Percentiles rank a stretch among this genome's conserved stretches.
These are phyloP conservation scores for Trichoderma hamatum DNA, from an alignment of 2,329 filamentous ascomycete genomes.

Conservation along the genomic window DNA sequence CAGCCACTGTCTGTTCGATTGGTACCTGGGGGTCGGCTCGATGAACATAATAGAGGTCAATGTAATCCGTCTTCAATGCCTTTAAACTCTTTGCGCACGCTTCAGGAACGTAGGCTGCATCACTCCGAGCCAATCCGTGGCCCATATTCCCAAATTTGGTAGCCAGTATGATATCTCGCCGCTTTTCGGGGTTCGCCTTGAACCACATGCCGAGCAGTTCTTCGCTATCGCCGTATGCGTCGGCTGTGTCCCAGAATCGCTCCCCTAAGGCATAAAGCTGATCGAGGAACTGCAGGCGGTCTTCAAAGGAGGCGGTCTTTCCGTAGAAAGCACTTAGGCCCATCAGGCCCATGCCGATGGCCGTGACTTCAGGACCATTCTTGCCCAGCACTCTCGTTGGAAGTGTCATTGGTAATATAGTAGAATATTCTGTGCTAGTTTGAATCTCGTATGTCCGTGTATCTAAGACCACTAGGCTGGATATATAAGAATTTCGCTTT, in stretches of 20 bases:
- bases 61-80: slow-evolving; percentile 53
- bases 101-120: slow-evolving; percentile 28
- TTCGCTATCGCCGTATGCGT: slow-evolving; percentile 53
- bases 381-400: slow-evolving; percentile 47
- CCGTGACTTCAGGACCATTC: slow-evolving; percentile 54
- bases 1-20: slow-evolving; percentile 53
- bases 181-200: slow-evolving; percentile 47
- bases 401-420: not conserved
- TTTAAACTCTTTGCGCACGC: slow-evolving; percentile 43
- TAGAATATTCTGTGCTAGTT: not conserved
- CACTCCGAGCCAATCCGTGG: not conserved
- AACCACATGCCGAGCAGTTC: slow-evolving; percentile 56
- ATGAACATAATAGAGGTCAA: slow-evolving; percentile 61
- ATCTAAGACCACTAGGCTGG: not conserved
- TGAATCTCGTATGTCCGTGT: not conserved
- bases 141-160: slow-evolving; percentile 40
- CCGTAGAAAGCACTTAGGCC: slow-evolving; percentile 48
- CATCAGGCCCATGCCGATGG: slow-evolving; percentile 59
- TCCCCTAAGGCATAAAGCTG: slow-evolving; percentile 53
- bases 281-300: slow-evolving; percentile 57
- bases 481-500: not conserved
- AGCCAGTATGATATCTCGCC: slow-evolving; percentile 53
- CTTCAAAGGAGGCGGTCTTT: slow-evolving; percentile 47
- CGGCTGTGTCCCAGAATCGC: slow-evolving; percentile 55
- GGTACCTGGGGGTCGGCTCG: slow-evolving; percentile 52